Evolutionary conservation across 2,329 filamentous ascomycete genomes (phyloP), one percentile per base, ranked within the genome.

Genomic region (Calonectria honghensis): DNA sequence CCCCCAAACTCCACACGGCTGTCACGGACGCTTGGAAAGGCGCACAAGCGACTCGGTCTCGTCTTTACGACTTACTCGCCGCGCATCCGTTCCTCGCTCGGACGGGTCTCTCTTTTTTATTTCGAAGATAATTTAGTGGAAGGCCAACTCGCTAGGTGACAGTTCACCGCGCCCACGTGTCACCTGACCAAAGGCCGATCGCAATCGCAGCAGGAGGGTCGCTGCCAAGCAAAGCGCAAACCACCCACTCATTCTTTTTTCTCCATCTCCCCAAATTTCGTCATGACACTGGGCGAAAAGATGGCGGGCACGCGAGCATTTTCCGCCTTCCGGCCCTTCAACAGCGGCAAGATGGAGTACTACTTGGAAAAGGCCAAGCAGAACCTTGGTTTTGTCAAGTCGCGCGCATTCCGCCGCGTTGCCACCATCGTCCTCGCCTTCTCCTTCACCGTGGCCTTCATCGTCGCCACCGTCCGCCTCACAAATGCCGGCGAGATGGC

Each of bases 381-480:
- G 10, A 48, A 64, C 10, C 76, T 77, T 14, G 41, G 59, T 1
- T 35, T 80, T 1, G 66, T 76, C 37, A 80, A 72, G 63, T 78
- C 79, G 41, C 76, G 78, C 2, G 73, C 72, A 4, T 80, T 80
- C 70, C 76, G 70, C 57, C 74, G 75, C 18, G 39, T 69, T 11
- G 73, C 66, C 6, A 74, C 73, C 14, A 65, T 77, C 35, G 11
- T 74, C 24, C 45, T 75, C 18, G 70, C 64, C 27, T 74, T 79
- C 45, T 37, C 67, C 11, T 48, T 79, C 11, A 52, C 64, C 16
- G 31, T 78, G 20, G 41, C 65, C 11, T 74, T 79, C 16, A 76
- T 81, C 29, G 24, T 78, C 11, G 39, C 73, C 45, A 73, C 77
- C 7, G 70, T 74, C 20, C 75, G 73, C 35, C 70, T 80, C 16